phyloP scores from a whole-genome alignment of 345 rosid genomes.

The Eucalyptus brandiana region DNA sequence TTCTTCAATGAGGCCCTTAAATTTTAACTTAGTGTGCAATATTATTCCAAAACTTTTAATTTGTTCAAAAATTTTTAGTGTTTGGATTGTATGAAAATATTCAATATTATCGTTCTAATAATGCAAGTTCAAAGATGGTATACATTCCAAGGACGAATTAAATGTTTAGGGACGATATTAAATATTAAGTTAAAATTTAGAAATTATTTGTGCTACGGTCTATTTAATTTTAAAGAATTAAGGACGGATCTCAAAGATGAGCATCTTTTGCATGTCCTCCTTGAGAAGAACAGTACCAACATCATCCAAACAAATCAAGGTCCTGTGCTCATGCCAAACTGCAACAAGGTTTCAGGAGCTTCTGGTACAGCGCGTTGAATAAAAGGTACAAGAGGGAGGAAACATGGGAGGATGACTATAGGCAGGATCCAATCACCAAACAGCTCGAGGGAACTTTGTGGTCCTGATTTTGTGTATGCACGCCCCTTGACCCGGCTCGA shows the following conservation, averaged over 20 bases:
- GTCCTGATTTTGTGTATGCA: neutral
- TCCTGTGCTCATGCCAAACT: neutral
- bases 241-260: too few relatives aligned
- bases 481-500: accelerated
- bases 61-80: accelerated
- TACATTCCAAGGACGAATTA: accelerated
- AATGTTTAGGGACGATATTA: accelerated
- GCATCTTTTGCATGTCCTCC: too few relatives aligned
- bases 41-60: accelerated
- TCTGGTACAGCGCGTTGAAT: neutral
- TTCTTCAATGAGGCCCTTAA: accelerated
- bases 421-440: neutral
- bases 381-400: neutral
- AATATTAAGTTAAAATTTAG: too few relatives aligned
- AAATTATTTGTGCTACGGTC: too few relatives aligned
- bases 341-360: neutral
- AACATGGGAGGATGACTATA: neutral
- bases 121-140: accelerated
- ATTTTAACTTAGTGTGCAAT: too few relatives aligned
- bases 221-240: too few relatives aligned
- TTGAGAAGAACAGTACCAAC: too few relatives aligned
- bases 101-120: too few relatives aligned
- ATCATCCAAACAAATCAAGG: neutral
- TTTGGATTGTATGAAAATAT: too few relatives aligned
- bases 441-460: neutral